These are phyloP conservation scores for Xylaria intraflava DNA, from an alignment of 495 filamentous ascomycete genomes.

Conservation along the genomic window DNA sequence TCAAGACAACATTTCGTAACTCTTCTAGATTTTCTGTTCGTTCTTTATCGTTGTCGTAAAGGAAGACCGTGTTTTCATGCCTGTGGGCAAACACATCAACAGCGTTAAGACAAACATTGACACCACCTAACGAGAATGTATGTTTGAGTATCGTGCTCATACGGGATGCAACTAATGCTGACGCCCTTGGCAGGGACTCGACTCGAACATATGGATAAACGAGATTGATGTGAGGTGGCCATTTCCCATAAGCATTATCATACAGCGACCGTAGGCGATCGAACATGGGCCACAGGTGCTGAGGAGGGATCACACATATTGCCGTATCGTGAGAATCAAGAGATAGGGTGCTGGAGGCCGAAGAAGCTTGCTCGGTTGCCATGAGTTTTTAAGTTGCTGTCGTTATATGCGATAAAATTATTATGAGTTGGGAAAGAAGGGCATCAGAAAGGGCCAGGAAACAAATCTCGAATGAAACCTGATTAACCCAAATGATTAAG, in stretches of 20 bases:
- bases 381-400: conserved; percentile 5
- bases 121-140: not conserved
- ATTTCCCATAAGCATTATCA: conserved; percentile 49
- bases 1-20: conserved; percentile 19
- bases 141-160: conserved; percentile 5
- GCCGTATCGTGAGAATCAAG: conserved; percentile 42
- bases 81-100: conserved; percentile 38
- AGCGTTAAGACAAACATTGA: conserved; percentile 24
- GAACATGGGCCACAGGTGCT: conserved; percentile 31
- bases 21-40: conserved; percentile 1
- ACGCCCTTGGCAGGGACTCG: conserved; percentile 25
- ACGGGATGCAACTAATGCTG: conserved; percentile 19
- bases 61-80: conserved; percentile 40
- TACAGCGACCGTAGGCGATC: conserved; percentile 47
- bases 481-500: not conserved
- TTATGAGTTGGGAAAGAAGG: not conserved
- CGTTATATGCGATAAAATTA: not conserved
- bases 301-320: conserved; percentile 44
- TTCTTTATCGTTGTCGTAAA: conserved; percentile 19
- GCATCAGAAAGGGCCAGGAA: not conserved
- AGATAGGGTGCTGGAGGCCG: conserved; percentile 10
- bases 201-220: conserved; percentile 51
- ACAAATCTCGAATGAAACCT: too few species aligned
- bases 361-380: conserved; percentile 12
- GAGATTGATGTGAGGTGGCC: conserved; percentile 56